Evolutionary conservation across 768 basidiomycete species (phyloP).

Genomic region (Calocera viscosa): DNA sequence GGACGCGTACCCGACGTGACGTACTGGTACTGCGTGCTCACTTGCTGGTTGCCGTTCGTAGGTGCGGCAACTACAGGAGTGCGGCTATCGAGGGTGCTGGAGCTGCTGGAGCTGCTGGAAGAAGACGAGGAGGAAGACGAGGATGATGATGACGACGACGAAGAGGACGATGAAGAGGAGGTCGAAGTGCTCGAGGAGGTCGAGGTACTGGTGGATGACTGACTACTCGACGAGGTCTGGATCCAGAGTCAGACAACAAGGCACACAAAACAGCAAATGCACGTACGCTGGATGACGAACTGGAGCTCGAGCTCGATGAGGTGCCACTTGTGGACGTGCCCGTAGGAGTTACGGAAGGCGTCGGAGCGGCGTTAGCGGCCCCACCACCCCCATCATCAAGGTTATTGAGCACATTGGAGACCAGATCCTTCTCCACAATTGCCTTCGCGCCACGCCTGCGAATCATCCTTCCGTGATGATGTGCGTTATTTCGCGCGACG

Average conservation of each 20-base stretch:
- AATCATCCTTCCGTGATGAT: conserved; percentile 10
- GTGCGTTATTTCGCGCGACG: conserved; percentile 15
- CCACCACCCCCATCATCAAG: conserved; percentile 14
- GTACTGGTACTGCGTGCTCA: conserved; percentile 3
- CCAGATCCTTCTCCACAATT: neutral
- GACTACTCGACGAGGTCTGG: neutral
- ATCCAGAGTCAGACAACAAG: neutral
- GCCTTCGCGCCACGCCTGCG: conserved; percentile 14
- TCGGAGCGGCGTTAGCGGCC: conserved; percentile 15
- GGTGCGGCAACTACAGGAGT: conserved; percentile 15
- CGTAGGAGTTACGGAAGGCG: too few relatives aligned
- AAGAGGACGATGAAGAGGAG: conserved; percentile 20
- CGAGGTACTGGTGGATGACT: conserved; percentile 18
- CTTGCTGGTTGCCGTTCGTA: conserved; percentile 7
- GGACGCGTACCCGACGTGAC: neutral
- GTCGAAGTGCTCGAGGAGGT: conserved; percentile 17
- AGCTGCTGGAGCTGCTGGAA: conserved; percentile 17
- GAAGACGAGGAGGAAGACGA: conserved; percentile 19
- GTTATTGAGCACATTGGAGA: too few relatives aligned
- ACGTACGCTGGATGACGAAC: neutral
- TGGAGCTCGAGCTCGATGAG: neutral
- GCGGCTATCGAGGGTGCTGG: conserved; percentile 19
- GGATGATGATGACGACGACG: conserved; percentile 17
- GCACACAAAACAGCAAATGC: conserved; percentile 9
- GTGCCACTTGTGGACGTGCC: neutral